Conservation (phyloP, 2,329 filamentous ascomycete species). For the Exutisphaerella laricina region DNA sequence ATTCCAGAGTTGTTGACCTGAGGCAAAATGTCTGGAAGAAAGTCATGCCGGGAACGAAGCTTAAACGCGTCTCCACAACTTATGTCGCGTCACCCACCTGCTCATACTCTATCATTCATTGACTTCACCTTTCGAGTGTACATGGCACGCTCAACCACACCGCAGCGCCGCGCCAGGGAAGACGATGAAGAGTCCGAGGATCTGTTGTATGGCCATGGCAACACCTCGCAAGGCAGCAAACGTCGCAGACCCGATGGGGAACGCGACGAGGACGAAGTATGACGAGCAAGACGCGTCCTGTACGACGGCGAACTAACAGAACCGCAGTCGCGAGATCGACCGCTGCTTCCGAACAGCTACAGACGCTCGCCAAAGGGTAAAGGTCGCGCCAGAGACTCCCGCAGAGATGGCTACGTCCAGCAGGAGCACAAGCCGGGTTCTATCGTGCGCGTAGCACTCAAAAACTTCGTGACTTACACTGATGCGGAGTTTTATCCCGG, state of each 20-base stretch:
- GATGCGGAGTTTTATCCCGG: conserved; percentile 86
- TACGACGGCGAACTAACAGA: background rate
- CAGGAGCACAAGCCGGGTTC: conserved; percentile 62
- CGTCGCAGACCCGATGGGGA: conserved; percentile 12
- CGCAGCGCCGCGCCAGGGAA: conserved; percentile 15
- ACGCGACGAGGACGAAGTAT: conserved; percentile 17
- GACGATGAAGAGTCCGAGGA: conserved; percentile 12
- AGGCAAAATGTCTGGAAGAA: no score
- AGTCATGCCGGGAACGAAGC: no score
- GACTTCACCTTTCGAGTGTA: background rate
- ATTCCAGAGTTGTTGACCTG: no score
- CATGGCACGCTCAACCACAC: conserved; percentile 13
- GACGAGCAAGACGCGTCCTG: background rate
- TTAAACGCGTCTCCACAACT: no score
- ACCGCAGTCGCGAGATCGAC: conserved; percentile 11
- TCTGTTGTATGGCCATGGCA: conserved; percentile 9
- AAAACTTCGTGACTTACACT: conserved; percentile 93
- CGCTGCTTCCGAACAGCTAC: conserved; percentile 33
- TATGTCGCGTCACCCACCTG: no score
- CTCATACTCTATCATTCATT: no score
- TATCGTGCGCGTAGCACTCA: conserved; percentile 78
- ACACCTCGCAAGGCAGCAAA: conserved; percentile 13
- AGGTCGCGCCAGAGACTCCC: conserved; percentile 10
- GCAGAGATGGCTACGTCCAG: background rate
- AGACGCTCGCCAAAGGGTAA: conserved; percentile 28